A percentile compares a stretch with the other conserved stretches of the same genome.
phyloP scores from a whole-genome alignment of 345 rosid genomes.

The Carallia brachiata region DNA sequence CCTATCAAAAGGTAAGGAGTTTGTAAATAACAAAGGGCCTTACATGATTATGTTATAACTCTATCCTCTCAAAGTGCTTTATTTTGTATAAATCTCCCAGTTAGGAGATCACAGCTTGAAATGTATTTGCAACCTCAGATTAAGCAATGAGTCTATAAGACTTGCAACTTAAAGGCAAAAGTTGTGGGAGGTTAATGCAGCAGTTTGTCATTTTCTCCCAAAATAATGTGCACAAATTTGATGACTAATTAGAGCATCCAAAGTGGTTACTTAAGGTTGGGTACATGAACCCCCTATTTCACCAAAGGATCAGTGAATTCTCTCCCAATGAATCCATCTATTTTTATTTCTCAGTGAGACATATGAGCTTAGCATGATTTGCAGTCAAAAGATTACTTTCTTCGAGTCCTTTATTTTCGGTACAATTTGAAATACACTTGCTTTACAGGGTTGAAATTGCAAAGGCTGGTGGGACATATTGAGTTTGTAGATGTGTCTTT shows the following conservation, averaged over 20 bases:
- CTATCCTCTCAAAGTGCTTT: background rate
- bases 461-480: constrained; percentile 54
- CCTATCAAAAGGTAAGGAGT: constrained; percentile 63
- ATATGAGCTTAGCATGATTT: background rate
- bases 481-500: constrained; percentile 69
- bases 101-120: constrained; percentile 9
- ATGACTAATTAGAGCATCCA: constrained; percentile 4
- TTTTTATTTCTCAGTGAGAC: too few relatives aligned
- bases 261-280: constrained; percentile 2
- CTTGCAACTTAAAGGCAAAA: background rate
- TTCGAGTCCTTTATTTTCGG: background rate
- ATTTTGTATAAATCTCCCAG: constrained; percentile 2
- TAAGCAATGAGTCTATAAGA: background rate
- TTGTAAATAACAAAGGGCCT: constrained; percentile 8
- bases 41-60: constrained; percentile 7
- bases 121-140: constrained; percentile 8
- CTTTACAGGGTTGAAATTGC: constrained; percentile 55
- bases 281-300: background rate
- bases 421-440: constrained; percentile 10
- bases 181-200: background rate
- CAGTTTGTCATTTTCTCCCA: background rate
- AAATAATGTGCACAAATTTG: background rate
- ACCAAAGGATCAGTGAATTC: background rate
- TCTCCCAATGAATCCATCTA: background rate
- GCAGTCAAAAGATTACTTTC: background rate